phyloP scores from a whole-genome alignment of 1,139 yeast genomes.

The Yamadazyma diospyri region DNA sequence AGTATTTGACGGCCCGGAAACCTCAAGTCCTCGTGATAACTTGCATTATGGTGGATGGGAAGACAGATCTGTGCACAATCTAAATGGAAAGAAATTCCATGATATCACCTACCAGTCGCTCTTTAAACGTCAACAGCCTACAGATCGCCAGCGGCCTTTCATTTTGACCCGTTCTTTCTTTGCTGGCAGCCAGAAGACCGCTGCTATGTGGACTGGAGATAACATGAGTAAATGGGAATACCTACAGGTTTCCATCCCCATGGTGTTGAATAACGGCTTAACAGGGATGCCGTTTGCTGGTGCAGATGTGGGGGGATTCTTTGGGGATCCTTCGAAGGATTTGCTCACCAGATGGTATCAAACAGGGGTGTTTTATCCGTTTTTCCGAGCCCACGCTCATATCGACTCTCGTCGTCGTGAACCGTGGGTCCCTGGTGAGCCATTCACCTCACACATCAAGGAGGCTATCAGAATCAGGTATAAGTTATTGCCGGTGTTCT shows the following conservation, averaged over 20 bases:
- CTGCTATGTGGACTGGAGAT: conserved; percentile 99
- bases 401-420: conserved; percentile 89
- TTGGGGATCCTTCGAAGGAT: conserved; percentile 82
- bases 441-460: conserved; percentile 62
- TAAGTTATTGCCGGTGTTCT: conserved; percentile 69
- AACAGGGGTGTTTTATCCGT: conserved; percentile 93
- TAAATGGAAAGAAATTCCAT: conserved; percentile 77
- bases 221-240: conserved; percentile 93
- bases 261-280: conserved; percentile 76
- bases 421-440: conserved; percentile 84
- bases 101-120: conserved; percentile 75
- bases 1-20: conserved; percentile 91
- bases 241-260: conserved; percentile 75
- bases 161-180: conserved; percentile 82
- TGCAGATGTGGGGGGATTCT: conserved; percentile 96
- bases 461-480: conserved; percentile 75
- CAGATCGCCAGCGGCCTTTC: conserved; percentile 69
- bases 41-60: conserved; percentile 81
- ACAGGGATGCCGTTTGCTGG: conserved; percentile 94
- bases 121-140: conserved; percentile 42
- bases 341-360: conserved; percentile 91
- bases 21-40: conserved; percentile 78
- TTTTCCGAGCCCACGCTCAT: conserved; percentile 95
- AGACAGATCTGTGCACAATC: conserved; percentile 85
- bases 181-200: conserved; percentile 87